phyloP scores from a whole-genome alignment of 176 grass and related monocot species.

The Musa acuminata region DNA sequence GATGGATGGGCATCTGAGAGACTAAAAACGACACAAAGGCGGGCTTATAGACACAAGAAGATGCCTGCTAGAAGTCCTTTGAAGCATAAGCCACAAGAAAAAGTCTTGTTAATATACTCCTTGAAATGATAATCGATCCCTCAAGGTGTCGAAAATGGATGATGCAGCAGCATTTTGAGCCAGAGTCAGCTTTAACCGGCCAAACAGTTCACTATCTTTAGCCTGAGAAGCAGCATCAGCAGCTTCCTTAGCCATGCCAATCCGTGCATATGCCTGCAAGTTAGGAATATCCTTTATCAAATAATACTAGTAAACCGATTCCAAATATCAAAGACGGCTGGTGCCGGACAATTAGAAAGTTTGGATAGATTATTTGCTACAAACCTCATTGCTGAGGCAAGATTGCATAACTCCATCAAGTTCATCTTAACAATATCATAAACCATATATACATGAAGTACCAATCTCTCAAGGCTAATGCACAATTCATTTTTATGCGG shows the following conservation, averaged over 20 bases:
- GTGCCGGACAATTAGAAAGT: background rate
- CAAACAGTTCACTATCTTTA: conserved; percentile 82
- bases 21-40: too few species aligned
- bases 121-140: conserved; percentile 81
- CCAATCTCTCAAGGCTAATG: too few species aligned
- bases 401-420: too few species aligned
- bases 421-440: too few species aligned
- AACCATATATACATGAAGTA: too few species aligned
- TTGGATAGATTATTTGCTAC: background rate
- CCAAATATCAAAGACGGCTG: too few species aligned
- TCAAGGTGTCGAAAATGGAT: conserved; percentile 76
- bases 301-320: too few species aligned
- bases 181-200: conserved; percentile 59
- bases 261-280: conserved; percentile 64
- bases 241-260: conserved; percentile 87
- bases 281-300: background rate
- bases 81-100: background rate
- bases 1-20: too few species aligned
- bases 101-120: conserved; percentile 36
- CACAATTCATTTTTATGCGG: too few species aligned
- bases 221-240: conserved; percentile 67
- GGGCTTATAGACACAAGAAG: too few species aligned
- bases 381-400: background rate
- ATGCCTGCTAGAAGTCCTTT: too few species aligned
- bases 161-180: conserved; percentile 62